A percentile compares a stretch with the other conserved stretches of the same genome.
These are phyloP conservation scores for Sophora flavescens DNA, from an alignment of 306 rosid species.

Conservation along the genomic window DNA sequence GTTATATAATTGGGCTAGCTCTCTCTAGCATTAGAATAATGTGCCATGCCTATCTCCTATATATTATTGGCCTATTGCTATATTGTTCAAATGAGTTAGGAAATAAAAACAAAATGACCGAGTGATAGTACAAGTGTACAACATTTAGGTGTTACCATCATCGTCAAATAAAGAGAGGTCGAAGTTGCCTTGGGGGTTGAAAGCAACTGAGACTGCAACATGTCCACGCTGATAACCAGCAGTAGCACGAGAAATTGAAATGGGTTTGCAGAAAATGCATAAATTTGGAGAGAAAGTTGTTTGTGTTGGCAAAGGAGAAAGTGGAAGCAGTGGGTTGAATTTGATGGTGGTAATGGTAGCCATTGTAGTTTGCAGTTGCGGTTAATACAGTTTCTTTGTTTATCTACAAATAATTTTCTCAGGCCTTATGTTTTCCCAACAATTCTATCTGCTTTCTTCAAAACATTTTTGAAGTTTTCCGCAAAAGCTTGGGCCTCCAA, in stretches of 20 bases:
- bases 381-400: constrained; percentile 53
- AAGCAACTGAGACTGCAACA: constrained; percentile 75
- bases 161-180: constrained; percentile 74
- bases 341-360: constrained; percentile 57
- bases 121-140: neutral
- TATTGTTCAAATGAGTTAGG: neutral
- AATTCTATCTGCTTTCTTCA: constrained; percentile 42
- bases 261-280: constrained; percentile 52
- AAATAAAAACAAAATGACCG: neutral
- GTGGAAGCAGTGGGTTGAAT: constrained; percentile 65
- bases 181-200: constrained; percentile 88
- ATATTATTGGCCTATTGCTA: neutral
- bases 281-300: constrained; percentile 40
- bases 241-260: constrained; percentile 24
- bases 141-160: constrained; percentile 53
- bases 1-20: neutral
- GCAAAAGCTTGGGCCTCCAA: neutral
- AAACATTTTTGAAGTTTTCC: neutral
- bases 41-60: neutral
- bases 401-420: constrained; percentile 48
- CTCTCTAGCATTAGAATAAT: neutral
- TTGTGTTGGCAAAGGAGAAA: constrained; percentile 61
- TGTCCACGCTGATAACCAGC: constrained; percentile 47
- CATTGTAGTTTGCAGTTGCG: constrained; percentile 49
- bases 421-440: constrained; percentile 53